Conservation (phyloP, 1,139 yeast species). For the Eremothecium gossypii region DNA sequence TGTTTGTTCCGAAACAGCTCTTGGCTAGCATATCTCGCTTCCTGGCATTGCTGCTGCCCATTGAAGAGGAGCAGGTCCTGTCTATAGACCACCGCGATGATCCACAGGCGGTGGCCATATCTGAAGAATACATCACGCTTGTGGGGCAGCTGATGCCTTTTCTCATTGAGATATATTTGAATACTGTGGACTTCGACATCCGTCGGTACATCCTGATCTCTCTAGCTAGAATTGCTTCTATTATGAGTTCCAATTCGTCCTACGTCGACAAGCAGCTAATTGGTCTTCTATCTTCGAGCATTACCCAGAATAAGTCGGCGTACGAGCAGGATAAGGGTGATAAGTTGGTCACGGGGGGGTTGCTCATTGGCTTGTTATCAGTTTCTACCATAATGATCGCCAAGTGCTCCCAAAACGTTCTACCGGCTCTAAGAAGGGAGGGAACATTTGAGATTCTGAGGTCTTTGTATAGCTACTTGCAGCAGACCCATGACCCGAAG, state of each 20-base stretch:
- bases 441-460: constrained; percentile 48
- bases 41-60: constrained; percentile 50
- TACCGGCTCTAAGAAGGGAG: constrained; percentile 54
- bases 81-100: constrained; percentile 14
- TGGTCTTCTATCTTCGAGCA: constrained; percentile 56
- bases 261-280: constrained; percentile 30
- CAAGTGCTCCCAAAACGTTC: constrained; percentile 38
- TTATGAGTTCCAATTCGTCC: constrained; percentile 17
- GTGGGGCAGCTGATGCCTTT: constrained; percentile 47
- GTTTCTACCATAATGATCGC: constrained; percentile 40
- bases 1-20: constrained; percentile 66
- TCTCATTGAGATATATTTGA: constrained; percentile 62
- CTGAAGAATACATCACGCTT: constrained; percentile 34
- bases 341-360: constrained; percentile 21
- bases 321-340: constrained; percentile 19
- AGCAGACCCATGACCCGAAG: constrained; percentile 13
- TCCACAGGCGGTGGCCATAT: constrained; percentile 19
- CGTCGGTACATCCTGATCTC: constrained; percentile 53
- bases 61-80: constrained; percentile 25
- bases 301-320: constrained; percentile 45
- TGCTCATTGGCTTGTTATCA: constrained; percentile 48
- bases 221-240: constrained; percentile 41
- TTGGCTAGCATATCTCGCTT: constrained; percentile 48
- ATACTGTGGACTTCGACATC: constrained; percentile 62
- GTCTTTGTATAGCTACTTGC: constrained; percentile 5